Percentiles rank a stretch among this genome's conserved stretches.
Conservation (phyloP, 768 basidiomycete genomes). For the Boletus speciosus region DNA sequence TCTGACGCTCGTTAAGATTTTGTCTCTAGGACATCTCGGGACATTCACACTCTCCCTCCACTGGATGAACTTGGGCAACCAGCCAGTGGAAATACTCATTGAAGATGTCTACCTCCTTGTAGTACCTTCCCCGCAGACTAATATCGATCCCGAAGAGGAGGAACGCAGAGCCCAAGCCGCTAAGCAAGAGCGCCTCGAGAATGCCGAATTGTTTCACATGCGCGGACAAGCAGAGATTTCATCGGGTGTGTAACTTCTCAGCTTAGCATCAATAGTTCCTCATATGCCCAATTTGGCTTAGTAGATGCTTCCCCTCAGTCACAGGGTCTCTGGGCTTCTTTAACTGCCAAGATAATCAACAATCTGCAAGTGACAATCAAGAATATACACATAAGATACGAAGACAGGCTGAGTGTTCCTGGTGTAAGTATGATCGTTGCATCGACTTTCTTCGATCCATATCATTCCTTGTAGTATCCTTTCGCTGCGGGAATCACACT, state of each 20-base stretch:
- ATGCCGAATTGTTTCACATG: slow-evolving; percentile 80
- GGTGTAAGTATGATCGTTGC: slow-evolving; percentile 54
- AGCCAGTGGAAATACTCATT: slow-evolving; percentile 86
- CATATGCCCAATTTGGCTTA: slow-evolving; percentile 6
- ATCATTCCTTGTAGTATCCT: slow-evolving; percentile 61
- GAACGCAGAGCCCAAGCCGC: slow-evolving; percentile 75
- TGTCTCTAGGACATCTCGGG: slow-evolving; percentile 68
- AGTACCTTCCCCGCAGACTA: slow-evolving; percentile 69
- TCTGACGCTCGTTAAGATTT: neutral
- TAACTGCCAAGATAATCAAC: slow-evolving; percentile 88
- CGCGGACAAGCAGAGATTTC: slow-evolving; percentile 51
- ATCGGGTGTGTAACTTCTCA: slow-evolving; percentile 36
- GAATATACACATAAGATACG: slow-evolving; percentile 95
- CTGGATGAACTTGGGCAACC: slow-evolving; percentile 85
- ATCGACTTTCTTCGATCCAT: neutral
- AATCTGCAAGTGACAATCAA: slow-evolving; percentile 94
- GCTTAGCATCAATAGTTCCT: neutral
- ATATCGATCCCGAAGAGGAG: slow-evolving; percentile 78
- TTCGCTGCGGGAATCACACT: slow-evolving; percentile 91
- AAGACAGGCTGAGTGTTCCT: slow-evolving; percentile 91
- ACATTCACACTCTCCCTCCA: slow-evolving; percentile 82
- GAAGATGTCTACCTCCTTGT: slow-evolving; percentile 96
- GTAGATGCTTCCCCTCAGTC: slow-evolving; percentile 61
- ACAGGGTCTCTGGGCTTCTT: slow-evolving; percentile 79
- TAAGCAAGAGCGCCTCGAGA: slow-evolving; percentile 85